Evolutionary conservation across 371 early-diverging fungal species (phyloP).

Genomic region (Massospora cicadina): DNA sequence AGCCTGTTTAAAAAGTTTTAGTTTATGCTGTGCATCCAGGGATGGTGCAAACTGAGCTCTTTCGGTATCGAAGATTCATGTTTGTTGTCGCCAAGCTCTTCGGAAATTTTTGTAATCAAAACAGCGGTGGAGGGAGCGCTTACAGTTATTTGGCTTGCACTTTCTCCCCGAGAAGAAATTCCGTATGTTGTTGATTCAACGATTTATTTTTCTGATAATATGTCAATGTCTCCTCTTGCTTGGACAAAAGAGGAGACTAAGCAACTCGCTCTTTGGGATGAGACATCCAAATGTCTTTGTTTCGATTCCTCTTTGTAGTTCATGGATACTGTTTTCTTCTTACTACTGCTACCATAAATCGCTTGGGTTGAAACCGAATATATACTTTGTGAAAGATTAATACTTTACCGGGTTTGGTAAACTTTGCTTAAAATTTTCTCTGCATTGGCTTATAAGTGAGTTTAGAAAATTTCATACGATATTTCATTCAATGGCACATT

Average conservation of each 20-base stretch:
- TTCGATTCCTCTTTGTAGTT: background rate
- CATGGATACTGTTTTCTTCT: too few species aligned
- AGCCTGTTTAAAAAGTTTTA: background rate
- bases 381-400: too few species aligned
- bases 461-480: too few species aligned
- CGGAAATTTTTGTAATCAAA: background rate
- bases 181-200: background rate
- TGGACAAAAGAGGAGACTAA: background rate
- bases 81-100: background rate
- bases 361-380: too few species aligned
- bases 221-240: background rate
- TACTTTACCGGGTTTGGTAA: too few species aligned
- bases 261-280: background rate
- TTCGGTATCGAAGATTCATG: background rate
- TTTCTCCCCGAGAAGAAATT: background rate
- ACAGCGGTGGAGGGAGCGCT: slow-evolving; percentile 1
- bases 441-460: too few species aligned
- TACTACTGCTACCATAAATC: too few species aligned
- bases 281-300: background rate
- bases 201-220: slow-evolving; percentile 5
- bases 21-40: slow-evolving; percentile 4
- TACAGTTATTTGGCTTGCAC: background rate
- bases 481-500: too few species aligned
- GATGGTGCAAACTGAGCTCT: slow-evolving; percentile 2
- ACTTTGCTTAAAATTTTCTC: too few species aligned